Conservation (phyloP, 495 filamentous ascomycete genomes). For the Immersiella caudata region DNA sequence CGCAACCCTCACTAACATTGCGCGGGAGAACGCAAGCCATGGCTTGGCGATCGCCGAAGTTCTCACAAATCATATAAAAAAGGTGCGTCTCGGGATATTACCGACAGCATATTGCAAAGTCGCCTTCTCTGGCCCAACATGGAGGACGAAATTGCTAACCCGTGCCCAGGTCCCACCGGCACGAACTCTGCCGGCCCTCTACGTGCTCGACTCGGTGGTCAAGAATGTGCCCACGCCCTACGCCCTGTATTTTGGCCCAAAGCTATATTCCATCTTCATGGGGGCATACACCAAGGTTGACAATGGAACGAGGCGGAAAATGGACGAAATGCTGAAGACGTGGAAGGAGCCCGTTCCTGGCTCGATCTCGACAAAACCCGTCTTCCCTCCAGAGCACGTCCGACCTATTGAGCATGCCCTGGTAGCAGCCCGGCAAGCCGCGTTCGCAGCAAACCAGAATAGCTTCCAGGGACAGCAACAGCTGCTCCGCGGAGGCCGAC, state of each 20-base stretch:
- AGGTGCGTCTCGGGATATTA: slow-evolving; percentile 62
- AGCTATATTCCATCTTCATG: slow-evolving; percentile 94
- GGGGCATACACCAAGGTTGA: slow-evolving; percentile 90
- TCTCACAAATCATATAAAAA: slow-evolving; percentile 87
- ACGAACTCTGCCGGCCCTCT: slow-evolving; percentile 91
- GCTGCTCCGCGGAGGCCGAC: slow-evolving; percentile 59
- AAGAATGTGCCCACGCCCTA: slow-evolving; percentile 99
- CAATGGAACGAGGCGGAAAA: slow-evolving; percentile 73
- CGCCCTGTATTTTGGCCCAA: slow-evolving; percentile 87
- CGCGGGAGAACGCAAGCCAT: slow-evolving; percentile 93
- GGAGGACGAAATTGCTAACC: slow-evolving; percentile 22
- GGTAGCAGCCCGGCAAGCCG: slow-evolving; percentile 80
- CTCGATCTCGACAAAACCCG: slow-evolving; percentile 81
- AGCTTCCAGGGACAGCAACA: slow-evolving; percentile 67
- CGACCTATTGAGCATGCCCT: slow-evolving; percentile 90
- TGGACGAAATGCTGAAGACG: slow-evolving; percentile 96
- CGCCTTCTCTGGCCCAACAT: background rate
- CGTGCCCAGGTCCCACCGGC: slow-evolving; percentile 70
- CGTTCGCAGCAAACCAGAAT: slow-evolving; percentile 70
- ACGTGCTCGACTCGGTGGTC: slow-evolving; percentile 95
- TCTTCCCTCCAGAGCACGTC: slow-evolving; percentile 83
- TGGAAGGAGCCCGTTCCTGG: slow-evolving; percentile 97
- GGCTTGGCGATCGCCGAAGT: slow-evolving; percentile 87
- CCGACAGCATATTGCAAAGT: background rate
- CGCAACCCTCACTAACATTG: slow-evolving; percentile 92